Percentiles rank a stretch among this genome's conserved stretches.
phyloP scores from a whole-genome alignment of 768 basidiomycete species.

The Leccinum aurantiacum region DNA sequence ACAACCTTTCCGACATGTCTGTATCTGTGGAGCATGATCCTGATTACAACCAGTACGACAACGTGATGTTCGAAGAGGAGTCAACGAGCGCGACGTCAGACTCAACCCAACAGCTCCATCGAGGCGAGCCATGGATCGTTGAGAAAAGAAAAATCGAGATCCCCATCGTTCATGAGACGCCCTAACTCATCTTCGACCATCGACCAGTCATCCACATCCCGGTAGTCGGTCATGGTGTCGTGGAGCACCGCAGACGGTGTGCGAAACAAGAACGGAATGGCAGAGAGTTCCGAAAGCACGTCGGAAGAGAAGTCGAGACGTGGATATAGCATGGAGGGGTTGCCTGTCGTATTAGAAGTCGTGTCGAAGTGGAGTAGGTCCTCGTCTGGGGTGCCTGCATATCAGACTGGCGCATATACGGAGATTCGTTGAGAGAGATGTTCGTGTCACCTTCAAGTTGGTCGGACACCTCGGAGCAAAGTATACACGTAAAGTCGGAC shows the following conservation, averaged over 20 bases:
- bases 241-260: slow-evolving; percentile 16
- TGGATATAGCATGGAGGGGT: background rate
- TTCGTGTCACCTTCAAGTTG: slow-evolving; percentile 22
- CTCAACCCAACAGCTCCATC: slow-evolving; percentile 16
- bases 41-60: background rate
- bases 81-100: background rate
- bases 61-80: slow-evolving; percentile 3
- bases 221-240: background rate
- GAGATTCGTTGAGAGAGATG: slow-evolving; percentile 1
- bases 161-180: slow-evolving; percentile 20
- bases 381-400: slow-evolving; percentile 10
- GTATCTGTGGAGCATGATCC: background rate
- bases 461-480: slow-evolving; percentile 17
- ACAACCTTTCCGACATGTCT: background rate
- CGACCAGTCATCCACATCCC: slow-evolving; percentile 12
- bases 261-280: slow-evolving; percentile 31
- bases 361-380: background rate
- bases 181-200: slow-evolving; percentile 22
- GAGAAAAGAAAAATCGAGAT: slow-evolving; percentile 31
- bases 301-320: slow-evolving; percentile 17
- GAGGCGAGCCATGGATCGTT: slow-evolving; percentile 15
- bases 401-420: slow-evolving; percentile 26
- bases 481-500: slow-evolving; percentile 19
- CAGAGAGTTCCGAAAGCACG: slow-evolving; percentile 27
- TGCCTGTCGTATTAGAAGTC: background rate